Base-by-base conservation (phyloP, 2,329 filamentous ascomycete genomes). In the Phialophora macrospora region DNA sequence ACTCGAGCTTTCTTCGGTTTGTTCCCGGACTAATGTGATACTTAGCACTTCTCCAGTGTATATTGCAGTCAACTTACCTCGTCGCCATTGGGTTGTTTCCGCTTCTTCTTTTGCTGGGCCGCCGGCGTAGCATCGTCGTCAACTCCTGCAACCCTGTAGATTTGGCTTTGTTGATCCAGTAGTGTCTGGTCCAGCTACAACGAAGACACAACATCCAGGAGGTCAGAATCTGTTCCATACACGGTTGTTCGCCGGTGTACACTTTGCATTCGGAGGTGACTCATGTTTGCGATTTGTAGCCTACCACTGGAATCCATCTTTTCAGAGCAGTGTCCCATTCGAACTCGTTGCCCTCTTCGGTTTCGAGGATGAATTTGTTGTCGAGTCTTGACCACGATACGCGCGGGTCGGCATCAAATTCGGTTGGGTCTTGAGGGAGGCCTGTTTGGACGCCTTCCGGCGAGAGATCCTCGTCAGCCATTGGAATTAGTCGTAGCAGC, bases 331-430 rank as follows among this genome's bases (percentile, higher is more conserved):
- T 79, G 77, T 96, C 88, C 80, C 90, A 97, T 76, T 93, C 90
- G 80, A 89, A 96, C 77, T 97, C 93, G 67, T 87, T 85, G 60
- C 92, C 92, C 75, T 95, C 88, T 55, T 93, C 91, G 64, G 91
- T 90, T 68, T 96, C 93, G 7, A 95, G 87, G 60, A 95, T 86
- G 80, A 89, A 94, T 75, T 92, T 94, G 74, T 87, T 84, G 78
- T 94, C 90, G 67, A 92, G 83, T 75, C 87, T 90, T n/a, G 91
- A 94, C 80, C 90, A 96, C 5, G 92, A 94, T 74, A 97, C 91
- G 72, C 93, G 90, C 30, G 91, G 85, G 75, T 97, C 93, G 65
- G 80, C 80, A 73, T 90, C 88, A 75, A 96, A 96, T 55, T 90
- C 85, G 63, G 85, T 83, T 14, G 85, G 83, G 64, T 91, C 79